Evolutionary conservation across 1,284 basidiomycete genomes (phyloP), one percentile per base, ranked within the genome.

Genomic region (Irpex rosettiformis): DNA sequence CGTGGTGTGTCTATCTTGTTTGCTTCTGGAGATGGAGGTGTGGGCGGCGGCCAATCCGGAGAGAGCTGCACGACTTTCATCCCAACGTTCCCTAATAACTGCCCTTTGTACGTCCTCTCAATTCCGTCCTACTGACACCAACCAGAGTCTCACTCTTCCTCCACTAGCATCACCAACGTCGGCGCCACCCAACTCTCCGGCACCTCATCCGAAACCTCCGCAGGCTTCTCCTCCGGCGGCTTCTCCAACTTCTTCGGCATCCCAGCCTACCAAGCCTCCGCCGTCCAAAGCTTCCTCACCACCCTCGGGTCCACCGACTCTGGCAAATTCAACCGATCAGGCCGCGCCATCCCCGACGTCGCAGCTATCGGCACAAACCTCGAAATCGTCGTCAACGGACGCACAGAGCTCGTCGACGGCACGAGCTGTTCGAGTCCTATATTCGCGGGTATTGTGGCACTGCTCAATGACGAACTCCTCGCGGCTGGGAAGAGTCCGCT

Each of bases 11-110:
- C 81, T n/a, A 74, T 85, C 22, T 74, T 90, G 65, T 89, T 86
- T 73, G 81, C 83, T 18, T 85, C 83, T 57, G 88, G 88, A 55
- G 88, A 86, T 62, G 71, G 66, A 54, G 87, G 87, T 59, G 88
- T 91, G 11, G 48, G 48, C 25, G 48, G 22, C 82, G 80, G 75
- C 21, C 83, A 83, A n/a, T 72, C 79, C 13, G 81, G 80, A 22
- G 79, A 72, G 4, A 78, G 77, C 56, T 76, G 64, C 53, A 66
- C 67, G 21, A 68, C 75, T 8, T 91, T 91, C 79, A 79, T 87
- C 58, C 87, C 88, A 10, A 75, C 70, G 0, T 91, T 91, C 79
- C 89, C 89, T 13, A 77, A 82, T 21, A 72, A 71, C 27, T 82
- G 85, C 85, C 61, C 80, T 77, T 56, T 79, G 85, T 84, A 71